Evolutionary conservation across 1,284 basidiomycete genomes (phyloP), one percentile per base, ranked within the genome.

Genomic region (Ganoderma meredithae): DNA sequence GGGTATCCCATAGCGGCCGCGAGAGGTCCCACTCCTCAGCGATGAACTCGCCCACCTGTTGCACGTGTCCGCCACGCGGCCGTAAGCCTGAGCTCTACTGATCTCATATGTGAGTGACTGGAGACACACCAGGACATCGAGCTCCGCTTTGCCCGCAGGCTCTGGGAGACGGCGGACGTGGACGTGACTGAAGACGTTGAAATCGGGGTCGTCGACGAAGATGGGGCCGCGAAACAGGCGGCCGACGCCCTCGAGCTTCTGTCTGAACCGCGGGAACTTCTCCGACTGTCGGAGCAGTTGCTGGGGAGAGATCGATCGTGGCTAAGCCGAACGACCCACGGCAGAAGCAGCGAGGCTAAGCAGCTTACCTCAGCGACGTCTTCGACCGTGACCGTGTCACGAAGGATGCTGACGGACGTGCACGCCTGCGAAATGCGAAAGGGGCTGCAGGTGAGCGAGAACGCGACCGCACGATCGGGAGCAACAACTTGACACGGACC

Each of bases 11-110:
- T 1, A 79, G 52, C 7, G 77, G 76, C n/a, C 67, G 69, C 3
- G 65, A 65, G 10, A 79, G 66, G 44, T 78, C 78, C 78, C 78
- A 79, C 4, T 74, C 73, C 56, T 75, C 71, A n/a, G 76, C 78
- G 47, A 78, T 76, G 66, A 79, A 72, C 27, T 74, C 67, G 19
- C 76, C 78, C 61, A 79, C 74, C 76, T 78, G 31, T 17, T 33
- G 31, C 9, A 41, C 31, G 41, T 25, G n/a, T 22, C 52, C 15
- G 31, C n/a, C 44, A 47, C 47, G 47, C 19, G 12, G 17, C 10
- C 31, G 17, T 33, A 10, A 47, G 27, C 27, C 27, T 31, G 27
- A 4, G 27, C 27, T 31, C 27, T 4, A 31, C 27, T 31, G 27
- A 31, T 31, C 1, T 31, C 27, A 31, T 31, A 31, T 31, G 27